Conservation (phyloP, 2,329 filamentous ascomycete genomes). For the Penicillium sp. region DNA sequence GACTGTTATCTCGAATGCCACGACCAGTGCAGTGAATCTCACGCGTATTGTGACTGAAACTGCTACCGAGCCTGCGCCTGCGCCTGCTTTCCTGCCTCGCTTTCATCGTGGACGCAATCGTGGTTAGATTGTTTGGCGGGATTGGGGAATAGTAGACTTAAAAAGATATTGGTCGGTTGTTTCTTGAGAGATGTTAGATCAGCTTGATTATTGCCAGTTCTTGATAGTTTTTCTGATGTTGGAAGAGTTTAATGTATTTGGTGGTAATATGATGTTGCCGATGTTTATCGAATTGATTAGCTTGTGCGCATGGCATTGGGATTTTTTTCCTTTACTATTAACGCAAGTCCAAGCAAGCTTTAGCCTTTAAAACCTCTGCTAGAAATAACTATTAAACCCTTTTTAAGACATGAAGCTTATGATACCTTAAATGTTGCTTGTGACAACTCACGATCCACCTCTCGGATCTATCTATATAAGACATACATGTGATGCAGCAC, state of each 20-base stretch:
- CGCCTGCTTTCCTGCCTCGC: conserved; percentile 1
- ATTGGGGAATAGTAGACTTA: neutral
- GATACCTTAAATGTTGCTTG: neutral
- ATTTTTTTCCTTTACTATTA: neutral
- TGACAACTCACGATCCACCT: neutral
- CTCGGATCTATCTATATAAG: neutral
- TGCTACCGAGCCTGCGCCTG: neutral
- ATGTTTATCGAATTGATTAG: neutral
- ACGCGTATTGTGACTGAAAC: neutral
- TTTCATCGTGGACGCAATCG: conserved; percentile 4
- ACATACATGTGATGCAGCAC: no score
- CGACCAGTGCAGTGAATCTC: neutral
- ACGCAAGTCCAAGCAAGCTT: neutral
- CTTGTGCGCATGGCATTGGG: neutral
- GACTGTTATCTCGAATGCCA: neutral
- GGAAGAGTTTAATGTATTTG: neutral
- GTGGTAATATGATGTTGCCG: conserved; percentile 4
- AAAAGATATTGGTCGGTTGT: neutral
- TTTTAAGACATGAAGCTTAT: neutral
- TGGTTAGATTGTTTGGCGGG: neutral
- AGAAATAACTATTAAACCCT: neutral
- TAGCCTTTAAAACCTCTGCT: neutral
- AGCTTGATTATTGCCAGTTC: neutral
- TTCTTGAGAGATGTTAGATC: neutral
- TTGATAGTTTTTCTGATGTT: neutral